Percentiles rank a stretch among this genome's conserved stretches.
phyloP scores from a whole-genome alignment of 2,329 filamentous ascomycete genomes.

The Fusarium protoensiforme region DNA sequence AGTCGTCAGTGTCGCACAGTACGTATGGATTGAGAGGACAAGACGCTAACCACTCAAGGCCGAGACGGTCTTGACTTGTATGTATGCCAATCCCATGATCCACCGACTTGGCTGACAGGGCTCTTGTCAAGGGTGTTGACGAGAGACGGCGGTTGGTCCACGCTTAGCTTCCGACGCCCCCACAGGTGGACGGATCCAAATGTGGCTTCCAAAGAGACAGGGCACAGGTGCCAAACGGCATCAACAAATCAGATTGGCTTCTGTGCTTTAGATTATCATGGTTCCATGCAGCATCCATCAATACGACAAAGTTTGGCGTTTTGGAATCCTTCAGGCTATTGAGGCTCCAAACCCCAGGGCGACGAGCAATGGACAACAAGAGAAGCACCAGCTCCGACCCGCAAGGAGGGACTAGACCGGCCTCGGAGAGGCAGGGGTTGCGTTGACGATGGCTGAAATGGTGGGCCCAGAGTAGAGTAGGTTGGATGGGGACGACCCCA shows the following conservation, averaged over 20 bases:
- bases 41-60: slow-evolving; percentile 38
- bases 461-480: slow-evolving; percentile 35
- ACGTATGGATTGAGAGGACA: slow-evolving; percentile 25
- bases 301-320: slow-evolving; percentile 5
- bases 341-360: slow-evolving; percentile 1
- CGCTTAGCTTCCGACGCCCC: slow-evolving; percentile 36
- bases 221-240: slow-evolving; percentile 13
- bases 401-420: slow-evolving; percentile 17
- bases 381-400: background rate
- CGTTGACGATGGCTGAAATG: slow-evolving; percentile 37
- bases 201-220: slow-evolving; percentile 23
- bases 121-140: slow-evolving; percentile 34
- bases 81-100: slow-evolving; percentile 40
- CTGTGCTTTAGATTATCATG: slow-evolving; percentile 17
- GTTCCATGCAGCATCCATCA: slow-evolving; percentile 5
- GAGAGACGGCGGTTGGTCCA: slow-evolving; percentile 33
- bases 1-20: slow-evolving; percentile 40
- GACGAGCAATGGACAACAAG: slow-evolving; percentile 6
- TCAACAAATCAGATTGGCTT: slow-evolving; percentile 28
- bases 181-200: slow-evolving; percentile 32
- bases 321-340: background rate
- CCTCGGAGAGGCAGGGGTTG: slow-evolving; percentile 26
- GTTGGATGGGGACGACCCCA: slow-evolving; percentile 26
- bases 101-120: slow-evolving; percentile 42
- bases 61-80: slow-evolving; percentile 39